Conservation (phyloP, 495 filamentous ascomycete species). For the Lasiosphaeria ovina region DNA sequence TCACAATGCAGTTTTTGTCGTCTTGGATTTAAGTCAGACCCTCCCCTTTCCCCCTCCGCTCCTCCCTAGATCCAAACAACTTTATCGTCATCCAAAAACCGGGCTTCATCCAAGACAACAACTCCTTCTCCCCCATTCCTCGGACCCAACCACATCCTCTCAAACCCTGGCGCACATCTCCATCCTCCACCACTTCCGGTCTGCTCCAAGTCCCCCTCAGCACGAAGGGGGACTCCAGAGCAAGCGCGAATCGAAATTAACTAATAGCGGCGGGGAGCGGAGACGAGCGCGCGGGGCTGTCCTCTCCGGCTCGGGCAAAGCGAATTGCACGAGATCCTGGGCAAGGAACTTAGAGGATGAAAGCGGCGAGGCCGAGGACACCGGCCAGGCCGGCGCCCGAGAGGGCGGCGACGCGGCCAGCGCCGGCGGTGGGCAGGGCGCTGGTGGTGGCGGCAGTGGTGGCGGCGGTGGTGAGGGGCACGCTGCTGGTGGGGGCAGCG, state of each 20-base stretch:
- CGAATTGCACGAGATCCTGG: background rate
- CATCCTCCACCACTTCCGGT: too few relatives aligned
- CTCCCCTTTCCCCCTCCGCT: too few relatives aligned
- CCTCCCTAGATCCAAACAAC: too few relatives aligned
- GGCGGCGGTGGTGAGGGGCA: slow-evolving; percentile 30
- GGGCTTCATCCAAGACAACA: too few relatives aligned
- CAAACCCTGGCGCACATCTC: too few relatives aligned
- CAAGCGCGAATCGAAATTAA: background rate
- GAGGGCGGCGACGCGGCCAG: slow-evolving; percentile 63
- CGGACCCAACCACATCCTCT: too few relatives aligned
- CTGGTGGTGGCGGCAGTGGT: slow-evolving; percentile 32
- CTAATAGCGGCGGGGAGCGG: slow-evolving; percentile 2
- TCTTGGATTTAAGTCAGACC: too few relatives aligned
- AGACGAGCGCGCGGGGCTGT: background rate
- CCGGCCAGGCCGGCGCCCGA: slow-evolving; percentile 70
- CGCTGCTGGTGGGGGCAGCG: slow-evolving; percentile 31
- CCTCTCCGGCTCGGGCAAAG: background rate
- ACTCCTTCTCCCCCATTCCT: too few relatives aligned
- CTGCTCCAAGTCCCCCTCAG: too few relatives aligned
- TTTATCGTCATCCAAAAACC: too few relatives aligned
- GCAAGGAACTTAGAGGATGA: slow-evolving; percentile 63
- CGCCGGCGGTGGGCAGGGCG: slow-evolving; percentile 54
- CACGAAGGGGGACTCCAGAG: too few relatives aligned
- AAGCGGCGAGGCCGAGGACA: slow-evolving; percentile 71
- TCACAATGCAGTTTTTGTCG: too few relatives aligned